Evolutionary conservation across 164 flowering plant species (phyloP).

Genomic region (Aristolochia californica): DNA sequence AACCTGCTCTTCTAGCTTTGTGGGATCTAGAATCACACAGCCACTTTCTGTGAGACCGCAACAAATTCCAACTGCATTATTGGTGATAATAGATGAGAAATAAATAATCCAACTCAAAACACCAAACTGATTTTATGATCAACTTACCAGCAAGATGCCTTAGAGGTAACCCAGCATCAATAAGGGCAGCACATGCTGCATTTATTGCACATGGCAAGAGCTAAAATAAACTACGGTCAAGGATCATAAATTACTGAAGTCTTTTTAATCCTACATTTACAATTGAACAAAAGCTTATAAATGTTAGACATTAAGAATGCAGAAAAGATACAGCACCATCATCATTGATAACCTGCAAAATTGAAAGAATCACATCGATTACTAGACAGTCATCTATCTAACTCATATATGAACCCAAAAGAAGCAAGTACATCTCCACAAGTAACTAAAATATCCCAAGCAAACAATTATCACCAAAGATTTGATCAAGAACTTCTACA

Average conservation of each 20-base stretch:
- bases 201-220: constrained; percentile 92
- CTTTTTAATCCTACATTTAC: not conserved
- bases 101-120: not conserved
- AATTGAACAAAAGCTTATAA: not conserved
- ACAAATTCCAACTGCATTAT: constrained; percentile 69
- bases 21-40: constrained; percentile 60
- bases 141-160: constrained; percentile 85
- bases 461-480: too few species aligned
- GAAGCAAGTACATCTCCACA: too few species aligned
- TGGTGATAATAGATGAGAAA: constrained; percentile 1
- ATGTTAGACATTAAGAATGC: constrained; percentile 1
- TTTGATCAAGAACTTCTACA: too few species aligned
- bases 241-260: not conserved
- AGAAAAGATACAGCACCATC: constrained; percentile 94
- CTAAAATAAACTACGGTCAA: constrained; percentile 31
- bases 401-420: too few species aligned
- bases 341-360: constrained; percentile 81
- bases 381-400: too few species aligned
- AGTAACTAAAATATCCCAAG: too few species aligned
- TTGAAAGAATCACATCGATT: too few species aligned
- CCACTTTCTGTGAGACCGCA: constrained; percentile 61
- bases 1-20: constrained; percentile 89
- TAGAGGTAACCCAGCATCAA: constrained; percentile 88
- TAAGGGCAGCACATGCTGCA: constrained; percentile 90
- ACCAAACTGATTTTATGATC: too few species aligned